A percentile compares a stretch with the other conserved stretches of the same genome.
Evolutionary conservation across 2,329 filamentous ascomycete species (phyloP).

Genomic region (Alternaria hordeiaustralica): DNA sequence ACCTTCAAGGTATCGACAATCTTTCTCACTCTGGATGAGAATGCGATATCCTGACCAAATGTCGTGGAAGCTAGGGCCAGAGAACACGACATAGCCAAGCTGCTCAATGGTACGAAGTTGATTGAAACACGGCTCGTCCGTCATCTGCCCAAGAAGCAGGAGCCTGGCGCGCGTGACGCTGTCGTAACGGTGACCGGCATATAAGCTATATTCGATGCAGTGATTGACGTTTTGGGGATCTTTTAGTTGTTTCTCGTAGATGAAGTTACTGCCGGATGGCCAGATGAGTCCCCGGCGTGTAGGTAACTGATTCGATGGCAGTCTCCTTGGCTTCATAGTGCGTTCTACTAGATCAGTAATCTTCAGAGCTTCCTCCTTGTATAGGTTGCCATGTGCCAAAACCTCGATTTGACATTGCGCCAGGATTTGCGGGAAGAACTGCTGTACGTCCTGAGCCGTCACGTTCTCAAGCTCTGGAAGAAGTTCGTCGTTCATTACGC

Average conservation of each 20-base stretch:
- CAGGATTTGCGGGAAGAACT: slow-evolving; percentile 81
- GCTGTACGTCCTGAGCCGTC: slow-evolving; percentile 74
- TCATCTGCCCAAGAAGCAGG: slow-evolving; percentile 84
- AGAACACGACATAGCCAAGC: slow-evolving; percentile 95
- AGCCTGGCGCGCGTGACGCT: slow-evolving; percentile 75
- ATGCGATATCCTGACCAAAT: slow-evolving; percentile 82
- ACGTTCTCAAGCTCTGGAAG: slow-evolving; percentile 77
- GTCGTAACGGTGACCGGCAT: slow-evolving; percentile 60
- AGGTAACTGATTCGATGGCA: slow-evolving; percentile 81
- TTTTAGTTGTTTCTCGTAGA: slow-evolving; percentile 80
- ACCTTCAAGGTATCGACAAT: slow-evolving; percentile 80
- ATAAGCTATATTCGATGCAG: slow-evolving; percentile 58
- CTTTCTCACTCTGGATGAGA: slow-evolving; percentile 90
- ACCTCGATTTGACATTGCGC: slow-evolving; percentile 87
- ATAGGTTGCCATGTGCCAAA: slow-evolving; percentile 88
- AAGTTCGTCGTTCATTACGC: slow-evolving; percentile 80
- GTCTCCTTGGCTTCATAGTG: slow-evolving; percentile 73
- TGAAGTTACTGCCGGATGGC: slow-evolving; percentile 79
- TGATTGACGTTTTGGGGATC: slow-evolving; percentile 82
- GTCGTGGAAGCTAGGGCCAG: slow-evolving; percentile 74
- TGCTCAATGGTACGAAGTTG: slow-evolving; percentile 96
- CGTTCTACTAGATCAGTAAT: slow-evolving; percentile 83
- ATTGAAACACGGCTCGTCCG: slow-evolving; percentile 92
- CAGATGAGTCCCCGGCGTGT: slow-evolving; percentile 78
- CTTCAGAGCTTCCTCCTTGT: slow-evolving; percentile 89